Evolutionary conservation across 768 basidiomycete species (phyloP).

Genomic region (Steccherinum ochraceum): DNA sequence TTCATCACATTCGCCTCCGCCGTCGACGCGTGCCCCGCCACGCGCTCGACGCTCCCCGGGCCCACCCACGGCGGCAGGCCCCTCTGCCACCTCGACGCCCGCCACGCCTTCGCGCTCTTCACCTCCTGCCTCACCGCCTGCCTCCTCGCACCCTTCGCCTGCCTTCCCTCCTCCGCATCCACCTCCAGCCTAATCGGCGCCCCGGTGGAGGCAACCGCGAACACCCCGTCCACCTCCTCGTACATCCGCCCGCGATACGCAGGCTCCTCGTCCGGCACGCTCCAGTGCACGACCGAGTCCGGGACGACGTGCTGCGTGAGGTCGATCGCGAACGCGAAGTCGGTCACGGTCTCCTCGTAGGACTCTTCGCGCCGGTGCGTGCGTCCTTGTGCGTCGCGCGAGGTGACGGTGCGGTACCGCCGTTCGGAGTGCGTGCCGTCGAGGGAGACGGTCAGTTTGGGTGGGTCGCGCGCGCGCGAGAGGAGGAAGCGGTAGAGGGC

Average conservation of each 20-base stretch:
- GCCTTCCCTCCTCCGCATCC: conserved; percentile 14
- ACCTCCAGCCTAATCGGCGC: not conserved
- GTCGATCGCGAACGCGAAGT: conserved; percentile 67
- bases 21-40: conserved; percentile 11
- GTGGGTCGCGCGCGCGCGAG: conserved; percentile 41
- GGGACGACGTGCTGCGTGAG: conserved; percentile 37
- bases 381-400: conserved; percentile 28
- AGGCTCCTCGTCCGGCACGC: conserved; percentile 55
- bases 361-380: conserved; percentile 34
- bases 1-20: conserved; percentile 24
- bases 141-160: conserved; percentile 23
- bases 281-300: conserved; percentile 40
- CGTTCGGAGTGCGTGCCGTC: conserved; percentile 53
- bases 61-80: conserved; percentile 51
- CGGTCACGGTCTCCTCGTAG: conserved; percentile 54
- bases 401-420: conserved; percentile 39
- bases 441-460: conserved; percentile 40
- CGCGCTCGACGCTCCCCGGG: conserved; percentile 2
- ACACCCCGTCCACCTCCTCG: conserved; percentile 39
- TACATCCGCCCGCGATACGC: conserved; percentile 61
- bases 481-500: conserved; percentile 72
- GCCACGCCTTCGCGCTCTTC: conserved; percentile 40
- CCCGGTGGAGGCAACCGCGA: not conserved
- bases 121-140: conserved; percentile 36
- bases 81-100: conserved; percentile 32